Evolutionary conservation across 2,329 filamentous ascomycete genomes (phyloP).

Genomic region (Fusarium sp.): DNA sequence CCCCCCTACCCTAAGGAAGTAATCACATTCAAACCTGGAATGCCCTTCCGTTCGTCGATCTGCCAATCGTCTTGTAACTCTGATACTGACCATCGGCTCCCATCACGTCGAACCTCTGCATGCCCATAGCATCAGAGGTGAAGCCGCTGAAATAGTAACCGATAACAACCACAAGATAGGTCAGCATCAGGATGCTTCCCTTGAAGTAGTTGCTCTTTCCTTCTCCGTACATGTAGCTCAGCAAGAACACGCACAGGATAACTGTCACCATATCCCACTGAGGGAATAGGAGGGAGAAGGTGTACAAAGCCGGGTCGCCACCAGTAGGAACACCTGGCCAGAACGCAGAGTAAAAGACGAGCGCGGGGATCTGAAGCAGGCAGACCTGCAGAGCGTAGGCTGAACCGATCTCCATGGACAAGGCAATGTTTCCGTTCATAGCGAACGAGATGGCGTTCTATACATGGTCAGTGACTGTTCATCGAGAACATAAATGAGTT

Average conservation of each 20-base stretch:
- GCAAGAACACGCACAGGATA: slow-evolving; percentile 91
- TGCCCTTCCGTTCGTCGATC: slow-evolving; percentile 48
- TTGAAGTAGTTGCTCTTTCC: slow-evolving; percentile 99
- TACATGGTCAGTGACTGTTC: slow-evolving; percentile 14
- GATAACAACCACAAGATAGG: slow-evolving; percentile 88
- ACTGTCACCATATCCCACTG: slow-evolving; percentile 99
- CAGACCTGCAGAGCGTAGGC: slow-evolving; percentile 97
- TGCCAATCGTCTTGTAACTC: slow-evolving; percentile 63
- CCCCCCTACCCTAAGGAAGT: neutral
- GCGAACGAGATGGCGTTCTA: slow-evolving; percentile 98
- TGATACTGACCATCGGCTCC: slow-evolving; percentile 59
- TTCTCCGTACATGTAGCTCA: slow-evolving; percentile 97
- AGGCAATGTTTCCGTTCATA: slow-evolving; percentile 98
- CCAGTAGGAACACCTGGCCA: slow-evolving; percentile 59
- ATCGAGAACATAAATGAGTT: neutral
- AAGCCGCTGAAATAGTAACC: slow-evolving; percentile 86
- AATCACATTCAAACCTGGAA: slow-evolving; percentile 35
- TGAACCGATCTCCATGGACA: slow-evolving; percentile 99
- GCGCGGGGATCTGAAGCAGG: slow-evolving; percentile 88
- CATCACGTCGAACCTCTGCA: slow-evolving; percentile 63
- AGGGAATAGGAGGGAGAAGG: slow-evolving; percentile 89
- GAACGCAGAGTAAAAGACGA: slow-evolving; percentile 89
- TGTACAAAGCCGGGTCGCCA: slow-evolving; percentile 62
- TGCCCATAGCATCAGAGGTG: slow-evolving; percentile 55
- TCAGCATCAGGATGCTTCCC: slow-evolving; percentile 90